Base-by-base conservation (phyloP, 139 green algal species). In the Trebouxia sp. region DNA sequence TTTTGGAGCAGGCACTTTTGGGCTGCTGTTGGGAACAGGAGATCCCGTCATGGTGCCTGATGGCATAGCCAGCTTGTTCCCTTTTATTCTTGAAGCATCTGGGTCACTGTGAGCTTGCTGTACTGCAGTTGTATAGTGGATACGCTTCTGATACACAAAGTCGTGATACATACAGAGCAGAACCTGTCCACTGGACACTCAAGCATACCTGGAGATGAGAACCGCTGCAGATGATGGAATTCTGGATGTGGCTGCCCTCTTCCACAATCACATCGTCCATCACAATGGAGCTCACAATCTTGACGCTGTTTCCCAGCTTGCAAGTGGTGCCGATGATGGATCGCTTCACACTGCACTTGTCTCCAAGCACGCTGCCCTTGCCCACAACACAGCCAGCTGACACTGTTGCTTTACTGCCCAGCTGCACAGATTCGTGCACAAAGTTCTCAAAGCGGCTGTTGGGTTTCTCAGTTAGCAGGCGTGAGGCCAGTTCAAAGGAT, bases 271-370 rank as follows among this genome's bases (percentile, higher is more conserved):
- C 90, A 32, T 82, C 80, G 48, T 94, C 89, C 83, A 94, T 91
- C 15, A 98, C 75, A 74, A 97, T 92, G 32, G 82, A 90, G 88
- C 96, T 97, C 42, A 96, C 89, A 15, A 92, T 83, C 78, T 91
- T 84, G 50, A 91, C 90, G 58, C 89, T 90, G 55, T 65, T 85
- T 55, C 94, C 94, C 37, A 98, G 65, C 62, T 72, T 87, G 88
- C 91, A 95, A 32, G 84, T 83, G 42, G 38, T 28, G 22, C 93
- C 94, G 35, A 98, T 84, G 28, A 98, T 91, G 1, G 82, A 91
- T 38, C 92, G 75, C 90, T 98, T 98, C 47, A 98, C 90, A 86
- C 82, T 92, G 82, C 82, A 91, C 80, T 94, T 96, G 85, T 98
- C 95, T 4, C 89, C 94, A 26, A 98, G 79, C n/a, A 75, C 65